phyloP scores from a whole-genome alignment of 257 asterid genomes.

The Penstemon newberryi region DNA sequence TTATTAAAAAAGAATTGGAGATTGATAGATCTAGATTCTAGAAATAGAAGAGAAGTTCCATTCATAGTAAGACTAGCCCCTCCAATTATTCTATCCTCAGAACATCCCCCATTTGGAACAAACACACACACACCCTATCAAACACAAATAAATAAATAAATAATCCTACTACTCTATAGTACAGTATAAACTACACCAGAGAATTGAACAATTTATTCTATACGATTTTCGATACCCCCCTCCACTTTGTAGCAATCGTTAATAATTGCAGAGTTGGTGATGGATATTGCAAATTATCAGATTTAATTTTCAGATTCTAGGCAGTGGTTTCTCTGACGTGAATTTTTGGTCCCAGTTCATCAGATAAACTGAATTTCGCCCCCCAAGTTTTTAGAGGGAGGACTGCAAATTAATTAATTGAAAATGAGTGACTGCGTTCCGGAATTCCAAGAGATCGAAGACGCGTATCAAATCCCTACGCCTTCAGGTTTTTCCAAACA shows the following conservation, averaged over 20 bases:
- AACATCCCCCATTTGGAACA: conserved; percentile 36
- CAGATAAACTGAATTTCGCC: too few species aligned
- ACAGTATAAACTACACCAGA: too few species aligned
- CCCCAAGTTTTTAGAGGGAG: too few species aligned
- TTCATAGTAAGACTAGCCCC: conserved; percentile 15
- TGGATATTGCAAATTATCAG: too few species aligned
- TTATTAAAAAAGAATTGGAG: not conserved
- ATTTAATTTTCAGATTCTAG: too few species aligned
- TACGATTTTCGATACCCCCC: not conserved
- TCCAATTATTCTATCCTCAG: conserved; percentile 28
- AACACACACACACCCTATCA: not conserved
- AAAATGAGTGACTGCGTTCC: conserved; percentile 68
- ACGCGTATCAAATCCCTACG: conserved; percentile 40
- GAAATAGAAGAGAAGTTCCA: not conserved
- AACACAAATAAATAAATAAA: not conserved
- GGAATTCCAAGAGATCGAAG: conserved; percentile 53
- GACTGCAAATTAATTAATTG: not conserved
- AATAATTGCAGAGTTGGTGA: not conserved
- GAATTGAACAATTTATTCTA: too few species aligned
- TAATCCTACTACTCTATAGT: too few species aligned
- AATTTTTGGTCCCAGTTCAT: not conserved
- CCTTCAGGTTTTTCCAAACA: conserved; percentile 36
- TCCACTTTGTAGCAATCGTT: not conserved
- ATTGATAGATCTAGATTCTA: not conserved
- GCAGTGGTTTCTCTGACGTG: not conserved